These are phyloP conservation scores for Dalbergia cochinchinensis DNA, from an alignment of 306 rosid species.

Conservation along the genomic window DNA sequence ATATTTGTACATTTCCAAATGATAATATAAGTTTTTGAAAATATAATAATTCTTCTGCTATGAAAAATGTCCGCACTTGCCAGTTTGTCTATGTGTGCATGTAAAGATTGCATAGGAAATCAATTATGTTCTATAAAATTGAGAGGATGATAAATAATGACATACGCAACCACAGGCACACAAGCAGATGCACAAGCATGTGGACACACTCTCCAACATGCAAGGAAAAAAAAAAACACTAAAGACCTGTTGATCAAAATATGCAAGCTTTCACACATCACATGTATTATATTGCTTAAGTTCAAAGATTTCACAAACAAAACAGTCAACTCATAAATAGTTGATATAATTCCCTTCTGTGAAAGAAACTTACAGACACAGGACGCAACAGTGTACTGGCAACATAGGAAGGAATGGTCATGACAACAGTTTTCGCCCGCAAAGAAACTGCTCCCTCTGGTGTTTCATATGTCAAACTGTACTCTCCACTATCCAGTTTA, in stretches of 20 bases:
- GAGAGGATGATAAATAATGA: slow-evolving; percentile 27
- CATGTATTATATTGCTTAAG: slow-evolving; percentile 8
- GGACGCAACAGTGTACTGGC: slow-evolving; percentile 86
- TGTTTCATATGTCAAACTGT: slow-evolving; percentile 82
- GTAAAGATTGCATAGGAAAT: slow-evolving; percentile 19
- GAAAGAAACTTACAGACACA: slow-evolving; percentile 73
- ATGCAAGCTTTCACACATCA: slow-evolving; percentile 7
- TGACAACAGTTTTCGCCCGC: slow-evolving; percentile 78
- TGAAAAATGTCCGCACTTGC: background rate
- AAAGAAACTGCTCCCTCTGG: slow-evolving; percentile 86
- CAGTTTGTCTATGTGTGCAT: background rate
- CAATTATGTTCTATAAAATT: slow-evolving; percentile 30
- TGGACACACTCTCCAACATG: background rate
- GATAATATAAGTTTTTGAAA: slow-evolving; percentile 18
- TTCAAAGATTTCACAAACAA: slow-evolving; percentile 37
- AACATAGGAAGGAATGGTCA: slow-evolving; percentile 89
- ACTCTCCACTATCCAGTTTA: slow-evolving; percentile 77
- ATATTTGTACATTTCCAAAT: slow-evolving; percentile 22
- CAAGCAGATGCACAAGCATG: background rate
- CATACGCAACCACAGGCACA: slow-evolving; percentile 8
- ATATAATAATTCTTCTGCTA: slow-evolving; percentile 15
- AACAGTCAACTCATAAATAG: slow-evolving; percentile 32
- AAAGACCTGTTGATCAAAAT: slow-evolving; percentile 11
- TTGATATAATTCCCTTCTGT: slow-evolving; percentile 29
- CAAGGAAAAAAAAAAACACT: slow-evolving; percentile 36